A percentile compares a stretch with the other conserved stretches of the same genome.
Evolutionary conservation across 495 filamentous ascomycete genomes (phyloP).

Genomic region (Penicillium desertorum): DNA sequence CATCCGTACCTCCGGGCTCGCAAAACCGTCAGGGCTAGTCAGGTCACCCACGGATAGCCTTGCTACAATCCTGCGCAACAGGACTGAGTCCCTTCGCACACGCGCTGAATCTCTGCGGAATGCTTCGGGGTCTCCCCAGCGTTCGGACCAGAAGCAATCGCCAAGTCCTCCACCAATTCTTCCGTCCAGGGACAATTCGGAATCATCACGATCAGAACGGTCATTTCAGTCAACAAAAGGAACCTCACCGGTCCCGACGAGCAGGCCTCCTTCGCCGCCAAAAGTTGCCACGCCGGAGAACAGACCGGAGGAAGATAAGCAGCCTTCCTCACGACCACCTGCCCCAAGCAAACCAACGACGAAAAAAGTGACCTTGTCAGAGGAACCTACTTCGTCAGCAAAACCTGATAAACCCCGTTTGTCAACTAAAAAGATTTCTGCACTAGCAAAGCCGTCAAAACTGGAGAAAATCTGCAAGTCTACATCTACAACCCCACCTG

Average conservation of each 20-base stretch:
- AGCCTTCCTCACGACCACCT: not conserved
- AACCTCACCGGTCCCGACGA: constrained; percentile 10
- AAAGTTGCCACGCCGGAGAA: not conserved
- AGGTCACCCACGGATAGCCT: constrained; percentile 36
- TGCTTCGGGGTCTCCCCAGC: constrained; percentile 16
- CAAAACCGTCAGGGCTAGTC: constrained; percentile 26
- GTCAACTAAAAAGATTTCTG: constrained; percentile 3
- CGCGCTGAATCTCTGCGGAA: constrained; percentile 26
- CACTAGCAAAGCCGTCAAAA: constrained; percentile 9
- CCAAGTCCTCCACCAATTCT: constrained; percentile 15
- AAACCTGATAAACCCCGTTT: not conserved
- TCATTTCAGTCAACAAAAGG: constrained; percentile 20
- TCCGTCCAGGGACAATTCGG: constrained; percentile 29
- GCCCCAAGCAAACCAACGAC: not conserved
- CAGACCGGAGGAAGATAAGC: constrained; percentile 1
- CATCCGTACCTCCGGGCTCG: constrained; percentile 43
- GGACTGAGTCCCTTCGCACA: constrained; percentile 27
- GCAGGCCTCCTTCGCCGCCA: constrained; percentile 15
- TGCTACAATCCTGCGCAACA: constrained; percentile 26
- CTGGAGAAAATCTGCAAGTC: constrained; percentile 1
- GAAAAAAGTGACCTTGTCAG: constrained; percentile 5
- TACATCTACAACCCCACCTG: not conserved
- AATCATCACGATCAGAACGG: constrained; percentile 25
- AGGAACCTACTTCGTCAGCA: constrained; percentile 2
- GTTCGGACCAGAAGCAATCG: constrained; percentile 20